Conservation (phyloP, 1,284 basidiomycete species). For the Puccinia hordei region DNA sequence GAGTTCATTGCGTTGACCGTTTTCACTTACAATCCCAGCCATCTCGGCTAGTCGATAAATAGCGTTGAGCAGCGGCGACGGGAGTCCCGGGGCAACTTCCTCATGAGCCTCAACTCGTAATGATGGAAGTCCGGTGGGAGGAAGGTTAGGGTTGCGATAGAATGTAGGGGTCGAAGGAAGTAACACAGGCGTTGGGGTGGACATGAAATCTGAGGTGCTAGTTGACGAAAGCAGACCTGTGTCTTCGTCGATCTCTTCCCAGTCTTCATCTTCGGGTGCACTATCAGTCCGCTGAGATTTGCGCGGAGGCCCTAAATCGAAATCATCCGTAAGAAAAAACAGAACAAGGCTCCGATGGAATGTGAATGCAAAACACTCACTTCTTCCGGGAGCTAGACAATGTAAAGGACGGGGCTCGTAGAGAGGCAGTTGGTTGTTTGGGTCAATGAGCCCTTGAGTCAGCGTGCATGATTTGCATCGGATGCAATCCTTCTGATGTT, state of each 20-base stretch:
- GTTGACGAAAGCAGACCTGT: neutral
- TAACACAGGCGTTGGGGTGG: conserved; percentile 6
- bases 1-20: conserved; percentile 11
- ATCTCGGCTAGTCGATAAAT: conserved; percentile 30
- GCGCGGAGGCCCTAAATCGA: neutral
- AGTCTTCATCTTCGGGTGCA: neutral
- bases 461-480: conserved; percentile 10
- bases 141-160: neutral
- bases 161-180: neutral
- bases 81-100: neutral
- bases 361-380: neutral
- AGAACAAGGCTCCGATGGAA: neutral
- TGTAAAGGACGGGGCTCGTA: neutral
- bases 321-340: neutral
- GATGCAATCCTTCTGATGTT: conserved; percentile 16
- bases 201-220: neutral
- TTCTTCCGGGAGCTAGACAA: neutral
- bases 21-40: conserved; percentile 21
- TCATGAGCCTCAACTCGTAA: neutral
- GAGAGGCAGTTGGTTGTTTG: neutral
- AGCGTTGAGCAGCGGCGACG: conserved; percentile 20
- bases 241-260: conserved; percentile 18
- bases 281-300: neutral
- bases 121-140: neutral
- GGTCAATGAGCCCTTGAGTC: neutral